phyloP scores from a whole-genome alignment of 1,284 basidiomycete species.

The Bondarzewia mesenterica region DNA sequence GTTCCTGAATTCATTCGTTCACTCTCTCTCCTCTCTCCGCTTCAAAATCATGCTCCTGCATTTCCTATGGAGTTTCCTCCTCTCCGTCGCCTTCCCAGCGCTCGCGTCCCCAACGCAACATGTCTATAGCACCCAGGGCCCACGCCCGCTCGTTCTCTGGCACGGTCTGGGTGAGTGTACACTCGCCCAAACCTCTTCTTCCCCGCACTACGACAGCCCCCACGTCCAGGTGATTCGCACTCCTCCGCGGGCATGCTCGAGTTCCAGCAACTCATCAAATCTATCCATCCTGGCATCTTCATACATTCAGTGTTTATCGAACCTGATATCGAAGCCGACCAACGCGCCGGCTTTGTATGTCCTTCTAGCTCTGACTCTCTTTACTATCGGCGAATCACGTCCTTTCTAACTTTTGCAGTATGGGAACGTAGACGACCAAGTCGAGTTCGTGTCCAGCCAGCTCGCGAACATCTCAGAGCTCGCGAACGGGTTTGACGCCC shows the following conservation, averaged over 20 bases:
- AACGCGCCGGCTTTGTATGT: slow-evolving; percentile 75
- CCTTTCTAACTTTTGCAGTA: too few relatives aligned
- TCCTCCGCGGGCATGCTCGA: slow-evolving; percentile 59
- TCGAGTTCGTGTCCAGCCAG: slow-evolving; percentile 61
- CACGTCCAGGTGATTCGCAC: slow-evolving; percentile 41
- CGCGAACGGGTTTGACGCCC: slow-evolving; percentile 74
- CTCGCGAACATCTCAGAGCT: slow-evolving; percentile 66
- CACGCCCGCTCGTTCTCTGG: slow-evolving; percentile 84
- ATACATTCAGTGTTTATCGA: slow-evolving; percentile 78
- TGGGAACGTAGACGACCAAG: slow-evolving; percentile 72
- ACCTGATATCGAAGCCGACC: slow-evolving; percentile 60
- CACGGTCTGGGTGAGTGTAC: slow-evolving; percentile 71
- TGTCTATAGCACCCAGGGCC: neutral
- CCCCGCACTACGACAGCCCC: slow-evolving; percentile 16
- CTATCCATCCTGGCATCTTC: slow-evolving; percentile 78
- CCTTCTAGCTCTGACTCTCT: neutral
- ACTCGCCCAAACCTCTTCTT: neutral
- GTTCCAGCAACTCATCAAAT: slow-evolving; percentile 60
- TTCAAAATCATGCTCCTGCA: too few relatives aligned
- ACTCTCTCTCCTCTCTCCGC: too few relatives aligned
- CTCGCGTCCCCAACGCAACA: too few relatives aligned
- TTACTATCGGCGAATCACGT: neutral
- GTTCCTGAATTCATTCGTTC: too few relatives aligned
- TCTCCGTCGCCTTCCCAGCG: too few relatives aligned
- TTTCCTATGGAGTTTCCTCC: too few relatives aligned